Conservation (phyloP, 306 rosid species). For the Crotalaria pallida region DNA sequence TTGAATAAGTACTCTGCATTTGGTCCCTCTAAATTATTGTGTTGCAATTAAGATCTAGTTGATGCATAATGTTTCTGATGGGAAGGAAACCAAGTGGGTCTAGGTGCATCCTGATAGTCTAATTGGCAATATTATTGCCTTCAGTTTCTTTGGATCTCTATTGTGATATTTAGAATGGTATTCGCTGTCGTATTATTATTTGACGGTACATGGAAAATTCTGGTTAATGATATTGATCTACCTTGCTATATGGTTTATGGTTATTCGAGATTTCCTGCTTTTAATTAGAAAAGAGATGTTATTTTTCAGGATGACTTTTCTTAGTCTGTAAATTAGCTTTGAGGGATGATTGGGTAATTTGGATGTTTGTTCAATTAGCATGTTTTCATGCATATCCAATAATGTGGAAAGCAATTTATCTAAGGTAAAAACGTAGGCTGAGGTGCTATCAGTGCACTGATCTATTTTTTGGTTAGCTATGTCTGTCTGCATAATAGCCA, state of each 20-base stretch:
- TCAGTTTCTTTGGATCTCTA: background rate
- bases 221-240: background rate
- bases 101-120: background rate
- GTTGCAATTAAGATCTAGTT: background rate
- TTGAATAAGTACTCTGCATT: slow-evolving; percentile 14
- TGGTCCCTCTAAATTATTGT: background rate
- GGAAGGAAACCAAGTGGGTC: background rate
- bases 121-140: background rate
- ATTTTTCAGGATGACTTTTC: background rate
- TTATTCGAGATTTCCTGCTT: background rate
- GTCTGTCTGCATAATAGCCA: too few relatives aligned
- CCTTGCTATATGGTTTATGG: background rate
- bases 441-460: too few relatives aligned
- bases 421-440: too few relatives aligned
- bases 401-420: background rate
- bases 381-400: background rate
- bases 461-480: too few relatives aligned
- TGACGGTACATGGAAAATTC: background rate
- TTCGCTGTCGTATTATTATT: background rate
- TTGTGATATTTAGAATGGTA: background rate
- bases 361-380: too few relatives aligned
- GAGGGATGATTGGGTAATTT: background rate
- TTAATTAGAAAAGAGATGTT: background rate
- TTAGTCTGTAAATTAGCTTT: background rate
- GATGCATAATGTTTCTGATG: background rate